Base-by-base conservation (phyloP, 2,329 filamentous ascomycete genomes). In the Dothistroma septosporum region DNA sequence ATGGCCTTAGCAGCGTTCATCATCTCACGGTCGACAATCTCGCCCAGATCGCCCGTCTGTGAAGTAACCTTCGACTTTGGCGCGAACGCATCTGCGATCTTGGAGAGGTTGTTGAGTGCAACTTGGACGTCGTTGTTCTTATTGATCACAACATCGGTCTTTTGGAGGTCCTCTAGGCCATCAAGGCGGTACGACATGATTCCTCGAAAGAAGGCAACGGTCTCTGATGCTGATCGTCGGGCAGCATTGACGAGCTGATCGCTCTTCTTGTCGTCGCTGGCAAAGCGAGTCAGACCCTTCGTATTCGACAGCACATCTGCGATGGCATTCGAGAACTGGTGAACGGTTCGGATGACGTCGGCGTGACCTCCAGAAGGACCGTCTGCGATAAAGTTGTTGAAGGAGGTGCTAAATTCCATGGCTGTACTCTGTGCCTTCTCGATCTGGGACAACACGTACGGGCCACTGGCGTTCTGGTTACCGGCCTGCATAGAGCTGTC, bases 321-420 rank as follows among this genome's bases (percentile, higher is more conserved):
- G 64, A 97, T 87, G 3, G 94, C 90, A 21, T 92, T 91, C 0
- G 94, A 84, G 76, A 97, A 97, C 56, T 92, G 85, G 71, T 91
- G 94, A 69, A 96, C 90, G 0, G 91, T 91, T 73, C 92, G 92
- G 76, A 97, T 97, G 63, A 99, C 89, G 61, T 96, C 92, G 1
- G 89, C 85, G 71, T 97, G 91, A 10, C 87, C 87, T 73, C 90
- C 91, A 75, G 92, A 96, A 5, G 93, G 92, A 0, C 94, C 94
- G 73, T 99, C 94, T 8, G 93, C 94, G 70, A 99, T 95, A 76
- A 95, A 97, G 77, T 96, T 96, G 80, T 97, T 99, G 82, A 97
- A 99, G 0, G 94, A 88, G 0, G 93, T 97, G 1, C 93, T 94
- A 76, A 99, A 99, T 74, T 99, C 94, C 76, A 95, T 97, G 12